A percentile compares a stretch with the other conserved stretches of the same genome.
phyloP scores from a whole-genome alignment of 1,139 yeast species.

The Debaryomycetaceae sp. region DNA sequence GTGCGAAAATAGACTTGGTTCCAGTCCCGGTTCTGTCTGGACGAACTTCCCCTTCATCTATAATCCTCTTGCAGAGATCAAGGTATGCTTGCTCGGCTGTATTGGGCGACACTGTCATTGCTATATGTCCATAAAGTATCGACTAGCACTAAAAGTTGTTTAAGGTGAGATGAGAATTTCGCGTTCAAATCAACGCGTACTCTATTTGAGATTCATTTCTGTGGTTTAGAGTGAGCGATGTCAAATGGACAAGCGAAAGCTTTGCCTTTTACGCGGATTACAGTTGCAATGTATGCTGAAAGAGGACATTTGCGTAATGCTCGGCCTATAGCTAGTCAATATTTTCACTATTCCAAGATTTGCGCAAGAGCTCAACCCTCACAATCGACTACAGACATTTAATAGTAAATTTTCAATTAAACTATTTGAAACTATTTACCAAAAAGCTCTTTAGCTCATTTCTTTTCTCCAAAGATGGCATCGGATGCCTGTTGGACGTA shows the following conservation, averaged over 20 bases:
- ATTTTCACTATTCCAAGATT: no score
- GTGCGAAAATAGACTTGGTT: constrained; percentile 84
- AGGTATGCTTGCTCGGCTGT: constrained; percentile 81
- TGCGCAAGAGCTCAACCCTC: no score
- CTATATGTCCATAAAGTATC: not conserved
- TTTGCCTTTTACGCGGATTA: no score
- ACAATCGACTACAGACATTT: no score
- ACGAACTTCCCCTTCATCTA: constrained; percentile 81
- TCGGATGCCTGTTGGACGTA: constrained; percentile 43
- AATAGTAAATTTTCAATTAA: no score
- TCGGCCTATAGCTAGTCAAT: no score
- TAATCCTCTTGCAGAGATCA: constrained; percentile 73
- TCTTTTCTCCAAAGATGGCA: constrained; percentile 28
- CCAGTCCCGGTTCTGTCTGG: constrained; percentile 98
- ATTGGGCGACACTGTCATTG: constrained; percentile 29
- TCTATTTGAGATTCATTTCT: not conserved
- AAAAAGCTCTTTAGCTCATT: not conserved
- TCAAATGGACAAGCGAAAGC: not conserved
- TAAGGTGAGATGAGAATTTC: not conserved
- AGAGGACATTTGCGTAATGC: no score
- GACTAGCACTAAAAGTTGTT: not conserved
- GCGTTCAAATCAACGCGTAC: not conserved
- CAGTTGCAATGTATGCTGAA: no score
- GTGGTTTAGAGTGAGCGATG: no score
- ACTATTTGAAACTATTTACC: no score